Evolutionary conservation across 805 yeast species (phyloP), one percentile per base, ranked within the genome.

Genomic region (Diddensiella santjacobensis): DNA sequence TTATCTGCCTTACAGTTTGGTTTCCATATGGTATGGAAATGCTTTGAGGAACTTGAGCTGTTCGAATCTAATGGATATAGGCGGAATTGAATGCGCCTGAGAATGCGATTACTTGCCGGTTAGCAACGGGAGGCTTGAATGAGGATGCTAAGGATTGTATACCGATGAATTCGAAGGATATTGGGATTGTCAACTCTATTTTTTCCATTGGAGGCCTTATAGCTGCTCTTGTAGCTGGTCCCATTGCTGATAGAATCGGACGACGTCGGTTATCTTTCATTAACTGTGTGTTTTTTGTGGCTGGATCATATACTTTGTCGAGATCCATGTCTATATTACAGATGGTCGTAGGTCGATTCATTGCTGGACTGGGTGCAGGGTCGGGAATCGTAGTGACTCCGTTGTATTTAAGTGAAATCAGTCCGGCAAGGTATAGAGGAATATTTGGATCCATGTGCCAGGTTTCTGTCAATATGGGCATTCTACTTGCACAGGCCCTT

Each of bases 11-110:
- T 90, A 10, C 97, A 89, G 65, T 93, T 84, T 65, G 99, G 99
- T 1, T 88, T 86, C 64, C 98, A 93, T 64, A 83, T 91, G 84
- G 69, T 65, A 55, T 38, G 65, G 33, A 3, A 17, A 13, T 20
- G 13, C 23, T 18, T 20, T 33, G 20, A 24, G 42, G 22, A 29
- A 13, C 31, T 13, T 26, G 31, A 26, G 31, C 8, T 8, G 31
- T 26, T 26, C 11, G 8, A 8, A 8, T 13, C 13, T 8, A 26
- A 26, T 26, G 8, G 13, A 26, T 22, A 10, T 31, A 64, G 67
- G 84, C 96, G 1, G 97, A 90, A 64, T 73, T 91, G 63, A 91
- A 91, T 67, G 95, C 96, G 4, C 96, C 97, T 0, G 85, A 84
- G 49, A 74, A 77, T 11, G 77, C 79, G 26, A 71, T 88, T 42